Conservation (phyloP, 768 basidiomycete genomes). For the Cantharellus anzutake region DNA sequence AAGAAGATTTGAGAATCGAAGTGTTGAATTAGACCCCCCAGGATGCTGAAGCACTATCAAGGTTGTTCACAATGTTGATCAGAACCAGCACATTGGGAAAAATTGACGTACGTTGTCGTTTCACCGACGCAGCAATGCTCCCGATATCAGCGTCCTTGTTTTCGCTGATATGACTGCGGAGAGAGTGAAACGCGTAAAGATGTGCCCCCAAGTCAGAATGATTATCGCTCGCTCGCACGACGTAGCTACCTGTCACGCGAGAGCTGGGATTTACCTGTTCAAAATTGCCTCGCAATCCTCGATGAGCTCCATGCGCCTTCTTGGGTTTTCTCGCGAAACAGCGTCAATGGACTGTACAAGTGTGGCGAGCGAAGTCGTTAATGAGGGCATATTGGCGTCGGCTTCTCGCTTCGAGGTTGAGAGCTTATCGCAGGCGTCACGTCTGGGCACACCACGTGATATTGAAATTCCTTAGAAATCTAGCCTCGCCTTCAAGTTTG, state of each 20-base stretch:
- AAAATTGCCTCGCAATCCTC: slow-evolving; percentile 58
- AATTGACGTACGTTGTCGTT: slow-evolving; percentile 34
- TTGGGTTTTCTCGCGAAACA: slow-evolving; percentile 28
- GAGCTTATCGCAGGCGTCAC: no score
- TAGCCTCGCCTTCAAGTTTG: no score
- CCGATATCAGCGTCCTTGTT: slow-evolving; percentile 41
- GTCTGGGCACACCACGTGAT: no score
- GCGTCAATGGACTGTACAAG: slow-evolving; percentile 32
- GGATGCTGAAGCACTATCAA: slow-evolving; percentile 35
- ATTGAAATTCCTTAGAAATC: no score
- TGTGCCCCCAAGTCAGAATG: no score
- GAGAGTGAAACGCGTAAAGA: no score
- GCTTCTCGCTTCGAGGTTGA: no score
- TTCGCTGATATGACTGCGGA: slow-evolving; percentile 65
- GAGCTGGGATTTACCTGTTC: slow-evolving; percentile 31
- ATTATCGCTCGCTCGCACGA: slow-evolving; percentile 8
- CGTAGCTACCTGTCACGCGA: background rate
- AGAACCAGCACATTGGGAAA: no score
- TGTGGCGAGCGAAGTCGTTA: slow-evolving; percentile 14
- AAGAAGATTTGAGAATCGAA: slow-evolving; percentile 58
- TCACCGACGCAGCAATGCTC: slow-evolving; percentile 44
- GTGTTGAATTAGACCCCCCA: slow-evolving; percentile 31
- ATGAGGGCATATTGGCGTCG: slow-evolving; percentile 15
- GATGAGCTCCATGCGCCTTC: slow-evolving; percentile 35
- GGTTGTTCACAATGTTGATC: no score